Percentiles rank a stretch among this genome's conserved stretches.
Conservation (phyloP, 306 rosid genomes). For the Quercus engelmannii region DNA sequence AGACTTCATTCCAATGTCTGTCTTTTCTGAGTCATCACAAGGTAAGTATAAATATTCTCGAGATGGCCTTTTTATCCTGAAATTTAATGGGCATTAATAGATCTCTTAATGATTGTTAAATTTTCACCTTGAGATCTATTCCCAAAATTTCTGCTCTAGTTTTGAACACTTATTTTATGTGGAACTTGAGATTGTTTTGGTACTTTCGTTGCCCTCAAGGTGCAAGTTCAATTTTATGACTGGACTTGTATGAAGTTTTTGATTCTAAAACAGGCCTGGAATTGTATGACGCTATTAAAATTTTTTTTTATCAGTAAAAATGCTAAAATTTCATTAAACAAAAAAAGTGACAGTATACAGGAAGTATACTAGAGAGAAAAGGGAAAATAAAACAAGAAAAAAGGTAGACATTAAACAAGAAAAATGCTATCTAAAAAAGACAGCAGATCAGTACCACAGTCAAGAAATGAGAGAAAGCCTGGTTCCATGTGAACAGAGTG, state of each 20-base stretch:
- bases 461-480: no score
- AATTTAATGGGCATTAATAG: neutral
- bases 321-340: no score
- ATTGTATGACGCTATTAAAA: no score
- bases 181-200: neutral
- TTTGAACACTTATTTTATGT: neutral
- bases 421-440: no score
- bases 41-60: conserved; percentile 34
- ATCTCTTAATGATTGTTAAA: neutral
- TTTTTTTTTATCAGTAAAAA: no score
- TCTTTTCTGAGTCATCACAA: conserved; percentile 73
- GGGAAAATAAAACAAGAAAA: no score
- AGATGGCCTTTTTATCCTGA: neutral
- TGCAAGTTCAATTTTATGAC: neutral
- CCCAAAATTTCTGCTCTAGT: neutral
- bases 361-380: no score
- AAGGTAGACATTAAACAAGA: no score
- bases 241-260: neutral
- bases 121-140: neutral
- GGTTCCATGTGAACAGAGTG: no score
- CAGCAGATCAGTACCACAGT: no score
- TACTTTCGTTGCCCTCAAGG: neutral
- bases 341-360: no score
- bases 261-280: no score
- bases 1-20: conserved; percentile 71